These are phyloP conservation scores for Candida koratica DNA, from an alignment of 805 yeast genomes.

Conservation along the genomic window DNA sequence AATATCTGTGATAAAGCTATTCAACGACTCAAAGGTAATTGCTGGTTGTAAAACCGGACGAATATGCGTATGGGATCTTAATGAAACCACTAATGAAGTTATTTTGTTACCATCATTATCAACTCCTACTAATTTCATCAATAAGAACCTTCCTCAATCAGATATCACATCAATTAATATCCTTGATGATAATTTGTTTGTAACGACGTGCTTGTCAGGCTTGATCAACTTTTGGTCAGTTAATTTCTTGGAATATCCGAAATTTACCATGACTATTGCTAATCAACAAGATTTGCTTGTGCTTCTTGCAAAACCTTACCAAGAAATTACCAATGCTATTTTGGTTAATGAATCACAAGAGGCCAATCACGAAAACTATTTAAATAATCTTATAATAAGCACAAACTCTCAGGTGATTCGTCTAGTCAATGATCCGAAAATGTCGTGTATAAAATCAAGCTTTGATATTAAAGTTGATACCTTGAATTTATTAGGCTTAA, in stretches of 20 bases:
- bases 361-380: constrained; percentile 11
- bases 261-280: constrained; percentile 7
- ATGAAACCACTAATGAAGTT: constrained; percentile 11
- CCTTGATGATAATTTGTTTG: constrained; percentile 11
- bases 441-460: constrained; percentile 12
- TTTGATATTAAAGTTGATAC: constrained; percentile 10
- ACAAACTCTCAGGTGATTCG: constrained; percentile 17
- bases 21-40: constrained; percentile 37
- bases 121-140: constrained; percentile 20
- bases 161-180: constrained; percentile 24
- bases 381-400: constrained; percentile 20
- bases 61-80: constrained; percentile 48
- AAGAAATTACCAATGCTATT: constrained; percentile 1
- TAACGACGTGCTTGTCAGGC: constrained; percentile 21
- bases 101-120: constrained; percentile 21
- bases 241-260: constrained; percentile 29
- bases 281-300: constrained; percentile 8
- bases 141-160: constrained; percentile 16
- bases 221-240: constrained; percentile 32
- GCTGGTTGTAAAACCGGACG: constrained; percentile 51
- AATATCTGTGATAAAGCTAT: constrained; percentile 37
- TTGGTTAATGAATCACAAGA: constrained; percentile 3
- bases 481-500: constrained; percentile 8
- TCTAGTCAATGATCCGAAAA: constrained; percentile 17
- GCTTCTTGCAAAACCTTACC: constrained; percentile 1